phyloP scores from a whole-genome alignment of 306 rosid genomes.

The Malus asiatica region DNA sequence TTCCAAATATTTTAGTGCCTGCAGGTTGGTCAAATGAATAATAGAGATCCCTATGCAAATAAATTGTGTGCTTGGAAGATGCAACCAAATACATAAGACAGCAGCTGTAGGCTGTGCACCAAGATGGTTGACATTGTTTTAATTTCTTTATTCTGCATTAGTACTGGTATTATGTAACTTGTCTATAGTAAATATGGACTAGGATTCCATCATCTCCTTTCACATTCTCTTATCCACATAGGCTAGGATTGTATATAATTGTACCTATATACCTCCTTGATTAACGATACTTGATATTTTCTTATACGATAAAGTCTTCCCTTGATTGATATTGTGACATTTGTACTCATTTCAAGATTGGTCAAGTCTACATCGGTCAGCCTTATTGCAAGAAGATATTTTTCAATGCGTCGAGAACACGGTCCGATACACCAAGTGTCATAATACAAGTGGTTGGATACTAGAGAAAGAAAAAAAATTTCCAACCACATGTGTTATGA shows the following conservation, averaged over 20 bases:
- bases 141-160: neutral
- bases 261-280: neutral
- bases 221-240: too few species aligned
- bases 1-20: neutral
- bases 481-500: too few species aligned
- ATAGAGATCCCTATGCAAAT: neutral
- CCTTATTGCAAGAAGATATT: neutral
- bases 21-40: neutral
- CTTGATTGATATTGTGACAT: neutral
- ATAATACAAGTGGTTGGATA: too few species aligned
- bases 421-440: accelerated
- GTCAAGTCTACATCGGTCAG: neutral
- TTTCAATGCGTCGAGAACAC: too few species aligned
- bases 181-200: neutral
- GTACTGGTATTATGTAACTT: neutral
- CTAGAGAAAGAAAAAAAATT: too few species aligned
- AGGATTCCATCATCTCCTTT: too few species aligned
- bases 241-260: neutral
- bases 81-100: neutral
- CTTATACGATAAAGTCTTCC: neutral
- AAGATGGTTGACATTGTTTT: neutral
- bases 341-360: neutral
- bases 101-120: neutral
- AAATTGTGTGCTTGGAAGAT: neutral
- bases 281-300: neutral